phyloP scores from a whole-genome alignment of 345 rosid genomes.

The Eucalyptus tenuipes region DNA sequence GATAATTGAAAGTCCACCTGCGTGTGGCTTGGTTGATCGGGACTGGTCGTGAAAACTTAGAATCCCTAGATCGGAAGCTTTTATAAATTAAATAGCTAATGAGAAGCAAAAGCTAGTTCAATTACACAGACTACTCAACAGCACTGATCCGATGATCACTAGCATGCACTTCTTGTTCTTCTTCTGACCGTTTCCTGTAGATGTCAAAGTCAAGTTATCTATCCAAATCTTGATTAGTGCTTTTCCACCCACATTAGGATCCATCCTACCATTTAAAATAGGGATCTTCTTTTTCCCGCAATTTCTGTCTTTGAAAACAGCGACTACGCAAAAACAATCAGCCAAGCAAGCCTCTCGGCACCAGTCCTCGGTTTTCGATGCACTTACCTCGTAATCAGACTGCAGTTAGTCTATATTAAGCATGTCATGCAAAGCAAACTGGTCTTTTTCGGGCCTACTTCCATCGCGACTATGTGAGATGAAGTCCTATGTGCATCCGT shows the following conservation, averaged over 20 bases:
- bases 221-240: too few relatives aligned
- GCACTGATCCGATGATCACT: background rate
- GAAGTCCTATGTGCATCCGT: conserved; percentile 26
- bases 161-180: background rate
- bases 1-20: background rate
- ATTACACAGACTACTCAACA: background rate
- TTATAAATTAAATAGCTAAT: background rate
- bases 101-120: background rate
- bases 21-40: background rate
- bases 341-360: too few relatives aligned
- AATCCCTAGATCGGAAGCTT: background rate
- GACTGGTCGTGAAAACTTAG: too few relatives aligned
- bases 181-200: background rate
- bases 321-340: too few relatives aligned
- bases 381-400: conserved; percentile 3
- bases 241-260: too few relatives aligned
- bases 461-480: conserved; percentile 13
- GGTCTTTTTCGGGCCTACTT: background rate
- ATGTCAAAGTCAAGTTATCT: too few relatives aligned
- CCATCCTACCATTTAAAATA: too few relatives aligned
- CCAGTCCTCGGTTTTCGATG: too few relatives aligned
- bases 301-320: too few relatives aligned
- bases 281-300: too few relatives aligned
- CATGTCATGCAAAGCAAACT: conserved; percentile 2
- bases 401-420: conserved; percentile 4